Evolutionary conservation across 108 stramenopile genomes (phyloP).

Genomic region (Fistulifera pelliculosa): DNA sequence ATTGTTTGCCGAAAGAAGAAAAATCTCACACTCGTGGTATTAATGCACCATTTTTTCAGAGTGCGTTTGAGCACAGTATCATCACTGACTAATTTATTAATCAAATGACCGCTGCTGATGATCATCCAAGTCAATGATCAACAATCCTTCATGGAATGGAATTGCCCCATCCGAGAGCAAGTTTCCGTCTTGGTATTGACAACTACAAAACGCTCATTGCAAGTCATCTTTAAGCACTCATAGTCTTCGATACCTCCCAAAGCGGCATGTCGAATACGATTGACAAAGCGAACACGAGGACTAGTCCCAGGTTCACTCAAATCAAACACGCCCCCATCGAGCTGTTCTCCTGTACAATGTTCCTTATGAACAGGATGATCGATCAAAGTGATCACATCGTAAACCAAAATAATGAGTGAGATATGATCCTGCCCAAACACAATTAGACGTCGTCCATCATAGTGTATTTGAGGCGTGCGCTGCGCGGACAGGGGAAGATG

Average conservation of each 20-base stretch:
- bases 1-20: too few relatives aligned
- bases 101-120: too few relatives aligned
- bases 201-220: constrained; percentile 56
- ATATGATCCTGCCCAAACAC: constrained; percentile 69
- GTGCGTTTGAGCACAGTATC: too few relatives aligned
- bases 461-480: constrained; percentile 38
- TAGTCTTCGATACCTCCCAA: constrained; percentile 46
- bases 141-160: too few relatives aligned
- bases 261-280: constrained; percentile 51
- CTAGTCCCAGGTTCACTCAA: not conserved
- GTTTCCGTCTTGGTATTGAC: constrained; percentile 59
- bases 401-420: constrained; percentile 47
- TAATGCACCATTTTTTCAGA: too few relatives aligned
- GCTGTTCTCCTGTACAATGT: constrained; percentile 1
- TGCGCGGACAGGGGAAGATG: constrained; percentile 42
- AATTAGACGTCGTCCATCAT: constrained; percentile 48
- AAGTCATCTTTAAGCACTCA: constrained; percentile 46
- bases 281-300: constrained; percentile 29
- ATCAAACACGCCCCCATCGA: constrained; percentile 22
- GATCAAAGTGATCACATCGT: constrained; percentile 27
- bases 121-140: too few relatives aligned
- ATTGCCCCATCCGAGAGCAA: not conserved
- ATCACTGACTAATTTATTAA: too few relatives aligned
- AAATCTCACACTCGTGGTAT: too few relatives aligned
- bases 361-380: not conserved